Base-by-base conservation (phyloP, 441 rosid genomes). In the Daphne laureola region DNA sequence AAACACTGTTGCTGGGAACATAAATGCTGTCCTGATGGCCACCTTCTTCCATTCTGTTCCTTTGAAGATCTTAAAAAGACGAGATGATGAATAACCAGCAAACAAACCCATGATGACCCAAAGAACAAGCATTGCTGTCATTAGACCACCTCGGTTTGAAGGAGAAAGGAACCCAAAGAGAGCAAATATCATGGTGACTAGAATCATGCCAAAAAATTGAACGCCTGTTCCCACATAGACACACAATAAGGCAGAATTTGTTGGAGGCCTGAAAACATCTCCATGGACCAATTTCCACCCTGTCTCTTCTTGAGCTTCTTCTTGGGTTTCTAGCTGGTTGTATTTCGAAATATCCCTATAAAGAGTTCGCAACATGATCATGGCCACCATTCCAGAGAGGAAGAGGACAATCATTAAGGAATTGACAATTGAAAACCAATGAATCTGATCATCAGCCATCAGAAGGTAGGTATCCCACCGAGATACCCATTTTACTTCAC, bases 341-440 rank as follows among this genome's bases (percentile, higher is more conserved):
- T 91, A 91, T 78, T 84, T 88, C 51, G 98, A 88, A 40, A 91
- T 88, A 62, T 91, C 98, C 14, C 93, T 78, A 64, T 83, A 88
- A 53, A 91, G 95, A 8, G 95, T 91, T 50, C 95, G 80, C 54
- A 91, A 51, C 98, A 91, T 91, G 64, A 86, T 88, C 96, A 91
- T 91, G 49, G 98, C 96, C 67, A 91, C 86, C 96, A 91, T 91
- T 16, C 96, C 98, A 1, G 96, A 88, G 45, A 88, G 96, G 83
- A 91, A 91, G 54, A 91, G 87, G 46, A 91, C 93, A 64, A 91
- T 88, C 95, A 88, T 91, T 79, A 88, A 70, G 3, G 98, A 91
- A 61, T 91, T 88, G 55, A 91, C 86, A 2, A 91, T 81, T 12
- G 96, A 91, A 66, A 91, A 86, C 96, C 98, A 91, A 61, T 91